Evolutionary conservation across 371 early-diverging fungal species (phyloP).

Genomic region (Rhizopus sp.): DNA sequence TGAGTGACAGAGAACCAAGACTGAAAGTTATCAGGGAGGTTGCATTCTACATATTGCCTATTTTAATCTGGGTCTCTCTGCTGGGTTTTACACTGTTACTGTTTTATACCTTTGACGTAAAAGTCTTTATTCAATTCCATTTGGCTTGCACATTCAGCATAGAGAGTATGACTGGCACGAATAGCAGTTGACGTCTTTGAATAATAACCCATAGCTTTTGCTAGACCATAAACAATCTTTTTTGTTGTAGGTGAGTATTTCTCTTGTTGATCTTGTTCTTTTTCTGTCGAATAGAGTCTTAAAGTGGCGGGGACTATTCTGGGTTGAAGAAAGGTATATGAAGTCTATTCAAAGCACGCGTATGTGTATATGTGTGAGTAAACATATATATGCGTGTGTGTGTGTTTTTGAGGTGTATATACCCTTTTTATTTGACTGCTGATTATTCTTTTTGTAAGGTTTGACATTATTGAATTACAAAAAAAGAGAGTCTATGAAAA

Average conservation of each 20-base stretch:
- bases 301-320: background rate
- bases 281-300: background rate
- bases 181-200: conserved; percentile 59
- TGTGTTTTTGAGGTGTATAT: background rate
- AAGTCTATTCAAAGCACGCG: background rate
- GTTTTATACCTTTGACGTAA: conserved; percentile 49
- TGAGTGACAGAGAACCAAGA: conserved; percentile 93
- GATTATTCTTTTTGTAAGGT: conserved; percentile 1
- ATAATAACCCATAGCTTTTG: conserved; percentile 58
- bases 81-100: background rate
- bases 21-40: conserved; percentile 88
- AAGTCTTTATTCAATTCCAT: conserved; percentile 57
- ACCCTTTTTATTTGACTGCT: conserved; percentile 1
- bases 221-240: conserved; percentile 50
- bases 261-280: too few species aligned
- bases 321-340: background rate
- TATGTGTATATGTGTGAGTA: too few species aligned
- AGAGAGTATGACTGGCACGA: conserved; percentile 55
- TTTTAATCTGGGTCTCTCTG: background rate
- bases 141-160: conserved; percentile 55
- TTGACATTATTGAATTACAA: background rate
- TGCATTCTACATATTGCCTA: conserved; percentile 50
- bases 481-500: background rate
- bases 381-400: too few species aligned
- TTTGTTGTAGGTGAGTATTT: conserved; percentile 46